phyloP scores from a whole-genome alignment of 1,139 yeast genomes.

The Geotrichum bryndzae region DNA sequence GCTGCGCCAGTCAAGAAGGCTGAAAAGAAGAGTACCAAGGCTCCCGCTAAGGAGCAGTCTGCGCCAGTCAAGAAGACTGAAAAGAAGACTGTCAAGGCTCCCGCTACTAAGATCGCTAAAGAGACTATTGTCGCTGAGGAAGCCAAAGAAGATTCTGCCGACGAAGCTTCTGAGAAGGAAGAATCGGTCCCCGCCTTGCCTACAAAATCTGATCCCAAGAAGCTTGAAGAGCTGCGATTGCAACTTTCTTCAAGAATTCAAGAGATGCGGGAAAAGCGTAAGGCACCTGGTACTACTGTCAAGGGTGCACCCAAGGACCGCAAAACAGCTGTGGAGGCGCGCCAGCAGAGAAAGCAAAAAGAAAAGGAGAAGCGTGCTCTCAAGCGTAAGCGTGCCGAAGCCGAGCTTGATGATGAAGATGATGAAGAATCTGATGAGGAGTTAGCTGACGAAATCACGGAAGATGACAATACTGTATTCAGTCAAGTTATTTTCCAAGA shows the following conservation, averaged over 20 bases:
- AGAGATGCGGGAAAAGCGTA: constrained; percentile 68
- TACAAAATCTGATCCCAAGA: constrained; percentile 31
- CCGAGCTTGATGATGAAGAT: constrained; percentile 5
- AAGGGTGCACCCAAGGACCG: constrained; percentile 70
- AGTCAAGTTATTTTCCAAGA: constrained; percentile 81
- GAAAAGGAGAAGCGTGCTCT: constrained; percentile 40
- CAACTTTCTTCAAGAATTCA: constrained; percentile 69
- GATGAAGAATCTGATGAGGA: constrained; percentile 23
- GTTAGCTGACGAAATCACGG: constrained; percentile 22
- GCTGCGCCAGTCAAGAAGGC: constrained; percentile 8
- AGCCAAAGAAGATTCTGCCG: constrained; percentile 33
- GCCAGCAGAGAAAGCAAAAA: constrained; percentile 38
- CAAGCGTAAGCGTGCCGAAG: constrained; percentile 26
- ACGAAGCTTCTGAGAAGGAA: constrained; percentile 66
- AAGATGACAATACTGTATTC: constrained; percentile 46
- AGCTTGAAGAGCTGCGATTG: constrained; percentile 59
- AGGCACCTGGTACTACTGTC: constrained; percentile 80
- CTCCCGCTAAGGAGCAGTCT: constrained; percentile 17
- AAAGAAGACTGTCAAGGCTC: constrained; percentile 20
- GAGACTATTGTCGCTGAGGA: constrained; percentile 20
- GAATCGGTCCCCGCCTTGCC: constrained; percentile 37
- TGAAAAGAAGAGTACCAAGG: constrained; percentile 19
- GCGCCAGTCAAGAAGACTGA: constrained; percentile 12
- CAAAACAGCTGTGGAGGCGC: constrained; percentile 40
- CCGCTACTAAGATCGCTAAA: constrained; percentile 6